phyloP scores from a whole-genome alignment of 805 yeast species.

The Hanseniaspora guilliermondii region DNA sequence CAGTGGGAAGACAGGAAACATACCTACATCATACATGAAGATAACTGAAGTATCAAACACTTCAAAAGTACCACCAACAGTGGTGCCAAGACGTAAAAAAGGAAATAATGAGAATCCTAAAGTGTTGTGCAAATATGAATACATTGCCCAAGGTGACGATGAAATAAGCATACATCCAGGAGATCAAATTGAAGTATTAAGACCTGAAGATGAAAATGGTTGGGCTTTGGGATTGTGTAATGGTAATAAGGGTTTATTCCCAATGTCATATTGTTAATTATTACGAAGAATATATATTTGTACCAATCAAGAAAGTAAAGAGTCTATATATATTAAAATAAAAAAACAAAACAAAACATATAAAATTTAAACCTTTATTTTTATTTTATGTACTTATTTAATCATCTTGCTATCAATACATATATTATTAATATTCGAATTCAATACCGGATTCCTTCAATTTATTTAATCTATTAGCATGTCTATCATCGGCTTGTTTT shows the following conservation, averaged over 20 bases:
- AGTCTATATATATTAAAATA: neutral
- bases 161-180: conserved; percentile 65
- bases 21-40: conserved; percentile 71
- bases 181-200: conserved; percentile 55
- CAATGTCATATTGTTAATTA: conserved; percentile 61
- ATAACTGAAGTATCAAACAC: conserved; percentile 29
- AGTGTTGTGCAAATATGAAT: conserved; percentile 58
- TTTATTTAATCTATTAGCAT: conserved; percentile 26
- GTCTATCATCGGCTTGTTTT: conserved; percentile 25
- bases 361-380: neutral
- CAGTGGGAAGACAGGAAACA: conserved; percentile 53
- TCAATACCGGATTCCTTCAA: conserved; percentile 30
- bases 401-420: too few relatives aligned
- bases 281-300: too few relatives aligned
- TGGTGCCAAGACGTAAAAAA: conserved; percentile 57
- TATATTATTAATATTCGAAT: conserved; percentile 21
- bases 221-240: conserved; percentile 87
- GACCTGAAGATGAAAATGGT: conserved; percentile 68
- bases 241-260: conserved; percentile 59
- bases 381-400: too few relatives aligned
- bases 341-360: neutral
- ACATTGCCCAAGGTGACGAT: conserved; percentile 63
- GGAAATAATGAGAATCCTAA: conserved; percentile 14
- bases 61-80: conserved; percentile 71
- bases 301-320: too few relatives aligned